These are phyloP conservation scores for Adansonia digitata DNA, from an alignment of 345 rosid species.

Conservation along the genomic window DNA sequence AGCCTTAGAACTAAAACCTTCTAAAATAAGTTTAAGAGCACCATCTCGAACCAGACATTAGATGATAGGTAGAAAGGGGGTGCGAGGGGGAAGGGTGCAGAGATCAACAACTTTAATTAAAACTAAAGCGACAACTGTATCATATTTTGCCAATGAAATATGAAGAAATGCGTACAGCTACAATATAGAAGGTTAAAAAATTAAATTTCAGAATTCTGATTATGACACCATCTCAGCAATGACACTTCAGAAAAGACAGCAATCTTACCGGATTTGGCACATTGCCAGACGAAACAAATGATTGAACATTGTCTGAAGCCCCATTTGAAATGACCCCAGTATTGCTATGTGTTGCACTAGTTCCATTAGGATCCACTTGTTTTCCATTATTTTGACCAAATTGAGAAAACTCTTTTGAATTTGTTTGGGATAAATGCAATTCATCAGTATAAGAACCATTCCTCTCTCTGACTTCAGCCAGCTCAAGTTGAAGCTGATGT, in stretches of 20 bases:
- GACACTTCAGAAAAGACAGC: conserved; percentile 3
- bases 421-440: conserved; percentile 37
- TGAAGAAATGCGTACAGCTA: neutral
- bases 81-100: neutral
- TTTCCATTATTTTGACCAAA: conserved; percentile 48
- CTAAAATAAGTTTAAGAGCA: neutral
- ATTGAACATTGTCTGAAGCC: conserved; percentile 37
- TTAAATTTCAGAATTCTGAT: neutral
- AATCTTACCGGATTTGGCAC: conserved; percentile 46
- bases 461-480: conserved; percentile 73
- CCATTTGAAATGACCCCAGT: conserved; percentile 44
- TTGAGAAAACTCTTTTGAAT: conserved; percentile 46
- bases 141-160: neutral
- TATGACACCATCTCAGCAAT: neutral
- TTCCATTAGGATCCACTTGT: conserved; percentile 52
- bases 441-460: conserved; percentile 55
- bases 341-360: conserved; percentile 25
- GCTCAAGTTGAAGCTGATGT: conserved; percentile 84
- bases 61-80: neutral
- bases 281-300: conserved; percentile 45
- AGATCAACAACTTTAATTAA: neutral
- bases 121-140: neutral
- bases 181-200: neutral
- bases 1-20: neutral
- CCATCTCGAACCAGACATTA: neutral